These are phyloP conservation scores for Boletellus sp. DNA, from an alignment of 768 basidiomycete genomes.

Conservation along the genomic window DNA sequence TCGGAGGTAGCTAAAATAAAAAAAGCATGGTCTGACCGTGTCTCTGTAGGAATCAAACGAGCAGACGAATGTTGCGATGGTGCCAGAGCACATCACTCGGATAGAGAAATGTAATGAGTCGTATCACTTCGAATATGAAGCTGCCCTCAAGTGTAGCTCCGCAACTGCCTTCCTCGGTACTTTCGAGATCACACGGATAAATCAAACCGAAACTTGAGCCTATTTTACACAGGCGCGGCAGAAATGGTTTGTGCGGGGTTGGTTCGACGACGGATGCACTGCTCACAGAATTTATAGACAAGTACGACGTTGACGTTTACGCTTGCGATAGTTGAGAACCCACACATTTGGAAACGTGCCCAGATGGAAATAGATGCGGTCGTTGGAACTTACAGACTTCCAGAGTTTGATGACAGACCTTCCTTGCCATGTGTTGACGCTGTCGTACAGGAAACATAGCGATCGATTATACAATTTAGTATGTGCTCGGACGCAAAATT, in stretches of 20 bases:
- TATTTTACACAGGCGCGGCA: neutral
- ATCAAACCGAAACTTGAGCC: neutral
- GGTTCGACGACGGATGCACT: too few relatives aligned
- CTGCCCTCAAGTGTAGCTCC: constrained; percentile 5
- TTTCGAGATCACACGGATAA: neutral
- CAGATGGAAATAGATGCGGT: neutral
- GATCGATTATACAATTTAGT: neutral
- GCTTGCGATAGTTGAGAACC: neutral
- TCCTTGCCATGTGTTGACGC: neutral
- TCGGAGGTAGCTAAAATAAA: neutral
- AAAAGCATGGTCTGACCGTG: neutral
- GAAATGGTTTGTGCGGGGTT: neutral
- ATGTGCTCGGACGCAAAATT: neutral
- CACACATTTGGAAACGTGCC: neutral
- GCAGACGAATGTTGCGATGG: neutral
- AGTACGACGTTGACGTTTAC: neutral
- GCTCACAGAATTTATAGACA: neutral
- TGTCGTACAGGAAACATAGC: neutral
- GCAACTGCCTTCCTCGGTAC: constrained; percentile 9
- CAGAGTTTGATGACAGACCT: neutral
- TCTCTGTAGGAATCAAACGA: neutral
- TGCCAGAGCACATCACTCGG: constrained; percentile 11
- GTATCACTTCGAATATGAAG: constrained; percentile 1
- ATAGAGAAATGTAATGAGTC: constrained; percentile 10
- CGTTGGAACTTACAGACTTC: neutral